Percentiles rank a stretch among this genome's conserved stretches.
Conservation (phyloP, 306 rosid species). For the Trifolium repens region DNA sequence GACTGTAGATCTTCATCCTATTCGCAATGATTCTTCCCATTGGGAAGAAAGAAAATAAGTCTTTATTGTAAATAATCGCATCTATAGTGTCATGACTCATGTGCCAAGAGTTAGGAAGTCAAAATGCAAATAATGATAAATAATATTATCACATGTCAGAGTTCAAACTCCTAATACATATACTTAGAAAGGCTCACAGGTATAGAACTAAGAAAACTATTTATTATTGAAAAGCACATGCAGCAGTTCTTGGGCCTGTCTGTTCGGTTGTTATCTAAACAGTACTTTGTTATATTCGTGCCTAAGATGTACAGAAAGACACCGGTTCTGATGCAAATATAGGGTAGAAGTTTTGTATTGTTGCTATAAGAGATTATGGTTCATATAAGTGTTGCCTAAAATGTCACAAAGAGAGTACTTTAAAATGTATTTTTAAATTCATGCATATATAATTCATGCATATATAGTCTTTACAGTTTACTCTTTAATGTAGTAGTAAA, state of each 20-base stretch:
- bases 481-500: background rate
- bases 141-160: background rate
- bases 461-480: too few relatives aligned
- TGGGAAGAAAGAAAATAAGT: constrained; percentile 31
- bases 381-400: too few relatives aligned
- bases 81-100: background rate
- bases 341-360: background rate
- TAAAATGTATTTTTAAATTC: too few relatives aligned
- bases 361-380: too few relatives aligned
- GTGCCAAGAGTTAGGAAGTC: background rate
- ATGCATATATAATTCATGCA: too few relatives aligned
- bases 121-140: background rate
- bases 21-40: constrained; percentile 33
- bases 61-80: background rate
- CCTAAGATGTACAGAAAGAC: background rate
- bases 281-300: too few relatives aligned
- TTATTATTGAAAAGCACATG: background rate
- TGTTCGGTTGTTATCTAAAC: background rate
- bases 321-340: too few relatives aligned
- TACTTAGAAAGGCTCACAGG: background rate
- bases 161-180: background rate
- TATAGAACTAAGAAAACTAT: too few relatives aligned
- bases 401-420: background rate
- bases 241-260: background rate
- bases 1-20: constrained; percentile 27